Conservation (phyloP, 495 filamentous ascomycete species). For the Penicillium dipodomyicola region DNA sequence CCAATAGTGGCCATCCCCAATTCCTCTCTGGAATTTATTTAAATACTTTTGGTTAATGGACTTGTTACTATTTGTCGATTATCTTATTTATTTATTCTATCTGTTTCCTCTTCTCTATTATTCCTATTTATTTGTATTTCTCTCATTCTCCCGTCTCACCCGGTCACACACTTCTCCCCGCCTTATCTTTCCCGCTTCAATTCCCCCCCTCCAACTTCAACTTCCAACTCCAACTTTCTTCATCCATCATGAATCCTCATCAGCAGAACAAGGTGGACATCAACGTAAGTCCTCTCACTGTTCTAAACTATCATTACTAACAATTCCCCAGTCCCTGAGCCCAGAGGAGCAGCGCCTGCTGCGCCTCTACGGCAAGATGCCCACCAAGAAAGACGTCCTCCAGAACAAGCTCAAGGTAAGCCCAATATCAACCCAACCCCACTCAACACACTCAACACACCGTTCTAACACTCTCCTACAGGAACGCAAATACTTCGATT, state of each 20-base stretch:
- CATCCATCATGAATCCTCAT: slow-evolving; percentile 80
- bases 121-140: background rate
- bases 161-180: background rate
- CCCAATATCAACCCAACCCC: background rate
- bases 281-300: slow-evolving; percentile 62
- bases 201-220: background rate
- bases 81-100: too few relatives aligned
- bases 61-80: too few relatives aligned
- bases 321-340: slow-evolving; percentile 63
- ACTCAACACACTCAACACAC: background rate
- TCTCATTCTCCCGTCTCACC: background rate
- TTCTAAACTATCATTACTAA: slow-evolving; percentile 15
- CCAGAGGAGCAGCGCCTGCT: slow-evolving; percentile 94
- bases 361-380: slow-evolving; percentile 94
- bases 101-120: too few relatives aligned
- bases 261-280: slow-evolving; percentile 97
- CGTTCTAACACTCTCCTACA: slow-evolving; percentile 31
- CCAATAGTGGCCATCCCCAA: too few relatives aligned
- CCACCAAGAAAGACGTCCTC: slow-evolving; percentile 90
- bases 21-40: too few relatives aligned
- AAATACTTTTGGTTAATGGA: too few relatives aligned
- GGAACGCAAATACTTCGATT: slow-evolving; percentile 99
- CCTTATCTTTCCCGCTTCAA: background rate
- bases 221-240: background rate
- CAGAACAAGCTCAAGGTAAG: slow-evolving; percentile 90